phyloP scores from a whole-genome alignment of 805 yeast species.

The Debaryomyces hansenii region DNA sequence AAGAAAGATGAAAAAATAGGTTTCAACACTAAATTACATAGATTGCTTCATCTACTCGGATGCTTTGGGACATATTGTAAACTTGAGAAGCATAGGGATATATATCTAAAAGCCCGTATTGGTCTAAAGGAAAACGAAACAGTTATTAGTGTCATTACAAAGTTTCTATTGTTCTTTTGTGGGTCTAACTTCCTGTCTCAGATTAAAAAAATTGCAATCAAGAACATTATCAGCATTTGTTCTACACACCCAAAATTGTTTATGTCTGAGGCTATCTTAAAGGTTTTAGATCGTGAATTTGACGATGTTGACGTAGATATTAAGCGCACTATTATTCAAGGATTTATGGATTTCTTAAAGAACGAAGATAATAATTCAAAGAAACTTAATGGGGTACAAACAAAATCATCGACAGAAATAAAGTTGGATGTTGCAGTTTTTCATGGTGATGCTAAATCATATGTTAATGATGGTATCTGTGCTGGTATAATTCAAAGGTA shows the following conservation, averaged over 20 bases:
- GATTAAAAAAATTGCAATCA: constrained; percentile 53
- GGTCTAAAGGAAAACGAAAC: constrained; percentile 54
- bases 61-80: constrained; percentile 69
- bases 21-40: constrained; percentile 48
- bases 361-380: constrained; percentile 52
- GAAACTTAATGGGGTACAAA: constrained; percentile 39
- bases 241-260: constrained; percentile 66
- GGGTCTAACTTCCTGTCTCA: constrained; percentile 25
- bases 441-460: constrained; percentile 50
- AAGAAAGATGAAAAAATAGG: constrained; percentile 15
- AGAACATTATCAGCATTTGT: constrained; percentile 60
- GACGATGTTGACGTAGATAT: constrained; percentile 34
- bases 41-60: constrained; percentile 65
- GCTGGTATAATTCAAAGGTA: constrained; percentile 71
- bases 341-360: constrained; percentile 56
- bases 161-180: constrained; percentile 58
- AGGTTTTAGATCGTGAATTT: constrained; percentile 53
- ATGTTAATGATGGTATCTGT: constrained; percentile 68
- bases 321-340: constrained; percentile 53
- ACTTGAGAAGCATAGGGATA: constrained; percentile 46
- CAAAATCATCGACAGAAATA: constrained; percentile 30
- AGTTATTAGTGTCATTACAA: constrained; percentile 56
- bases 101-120: constrained; percentile 39
- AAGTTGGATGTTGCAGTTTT: constrained; percentile 50
- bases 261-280: constrained; percentile 52